Evolutionary conservation across 176 grass and related monocot genomes (phyloP), one percentile per base, ranked within the genome.

Genomic region (Elymus sibiricus): DNA sequence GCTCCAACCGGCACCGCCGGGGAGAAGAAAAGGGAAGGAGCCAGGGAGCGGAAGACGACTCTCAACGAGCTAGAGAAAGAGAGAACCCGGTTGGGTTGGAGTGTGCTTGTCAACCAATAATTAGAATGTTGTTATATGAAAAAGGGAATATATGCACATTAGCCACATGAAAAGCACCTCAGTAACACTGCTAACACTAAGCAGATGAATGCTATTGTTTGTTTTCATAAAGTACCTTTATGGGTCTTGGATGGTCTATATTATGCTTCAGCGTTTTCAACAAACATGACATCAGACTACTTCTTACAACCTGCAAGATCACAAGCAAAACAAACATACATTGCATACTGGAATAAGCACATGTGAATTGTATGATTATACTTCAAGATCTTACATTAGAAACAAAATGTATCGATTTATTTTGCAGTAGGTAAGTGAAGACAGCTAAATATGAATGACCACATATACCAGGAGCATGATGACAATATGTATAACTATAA

Each of bases 191-290:
- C 53, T 58, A 58, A 58, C 53, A 85, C 24, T 64, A 77, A 76
- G 21, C 31, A 81, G 10, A 82, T 34, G 46, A n/a, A 37, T 31
- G 59, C 35, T 53, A 24, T 46, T 55, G 44, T 24, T 60, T 79
- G n/a, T 60, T 76, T 80, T 62, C 25, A 79, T 39, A 11, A 82
- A 42, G 21, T 91, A 96, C 97, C 92, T 99, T 99, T 78, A 99
- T 92, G 62, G 97, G 94, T 79, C 97, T 96, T 64, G 94, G 94
- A 78, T 99, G 97, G 55, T 96, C 97, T 75, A 96, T 90, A 83
- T 99, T 99, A 86, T 99, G 92, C 87, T 99, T 99, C 90, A 99
- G 39, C 44, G 92, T 94, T 88, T 99, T 99, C 79, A 99, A 78
- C 80, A 96, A 99, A 82, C 90, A 92, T 29, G 97, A 90, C 92